phyloP scores from a whole-genome alignment of 768 basidiomycete genomes.

The Russula brevipes region DNA sequence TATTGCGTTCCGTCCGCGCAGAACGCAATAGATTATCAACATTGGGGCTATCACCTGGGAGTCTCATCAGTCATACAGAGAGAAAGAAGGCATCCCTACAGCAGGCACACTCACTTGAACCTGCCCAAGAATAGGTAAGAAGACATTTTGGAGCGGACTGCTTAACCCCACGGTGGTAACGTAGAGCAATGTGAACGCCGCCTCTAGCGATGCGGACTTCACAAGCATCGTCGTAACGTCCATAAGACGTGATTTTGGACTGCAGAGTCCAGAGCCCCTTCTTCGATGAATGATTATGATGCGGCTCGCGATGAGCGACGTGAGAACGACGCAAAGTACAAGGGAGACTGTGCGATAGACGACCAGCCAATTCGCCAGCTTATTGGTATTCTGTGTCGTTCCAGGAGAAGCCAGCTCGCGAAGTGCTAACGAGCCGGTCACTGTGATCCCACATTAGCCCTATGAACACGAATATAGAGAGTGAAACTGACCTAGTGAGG shows the following conservation, averaged over 20 bases:
- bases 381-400: background rate
- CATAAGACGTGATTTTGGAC: conserved; percentile 6
- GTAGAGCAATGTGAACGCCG: conserved; percentile 15
- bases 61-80: too few relatives aligned
- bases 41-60: conserved; percentile 21
- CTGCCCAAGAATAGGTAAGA: conserved; percentile 24
- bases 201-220: conserved; percentile 23
- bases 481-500: conserved; percentile 8
- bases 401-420: conserved; percentile 19
- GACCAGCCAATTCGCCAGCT: conserved; percentile 21
- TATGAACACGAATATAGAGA: background rate
- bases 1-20: conserved; percentile 9
- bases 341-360: conserved; percentile 26
- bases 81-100: background rate
- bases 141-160: conserved; percentile 20
- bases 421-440: conserved; percentile 25
- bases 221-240: conserved; percentile 9
- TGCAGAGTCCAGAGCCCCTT: background rate
- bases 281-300: conserved; percentile 1
- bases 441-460: conserved; percentile 4
- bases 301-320: conserved; percentile 18
- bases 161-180: conserved; percentile 21
- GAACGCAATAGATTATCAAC: conserved; percentile 23
- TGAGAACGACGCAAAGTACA: conserved; percentile 18
- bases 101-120: conserved; percentile 13